Evolutionary conservation across 208 protist genomes (phyloP), one percentile per base, ranked within the genome.

Genomic region (Wallacemonas sp.): DNA sequence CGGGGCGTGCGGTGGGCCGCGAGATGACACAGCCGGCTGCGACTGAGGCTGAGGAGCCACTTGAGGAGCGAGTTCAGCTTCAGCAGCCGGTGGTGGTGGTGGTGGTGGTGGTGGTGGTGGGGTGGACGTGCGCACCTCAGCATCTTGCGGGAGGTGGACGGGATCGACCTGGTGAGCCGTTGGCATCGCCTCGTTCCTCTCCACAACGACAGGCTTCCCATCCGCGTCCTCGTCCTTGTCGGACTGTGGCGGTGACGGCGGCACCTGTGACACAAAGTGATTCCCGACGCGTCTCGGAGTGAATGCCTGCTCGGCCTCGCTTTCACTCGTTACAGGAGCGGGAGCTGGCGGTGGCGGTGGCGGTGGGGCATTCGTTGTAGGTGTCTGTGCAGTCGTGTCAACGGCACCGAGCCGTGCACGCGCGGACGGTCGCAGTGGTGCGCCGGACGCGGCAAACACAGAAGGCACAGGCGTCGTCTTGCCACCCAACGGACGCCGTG

Each of bases 261-360:
- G 34, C n/a, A 58, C 52, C 9, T 16, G 8, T 3, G 30, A 43
- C 5, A 58, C 19, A 39, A 58, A 58, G 29, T 58, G 52, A 24
- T 58, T 58, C 14, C 52, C 52, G 16, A 58, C 52, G 52, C 52
- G 52, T 30, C 29, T 58, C 5, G 30, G 12, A 39, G 34, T 58
- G 16, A 58, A n/a, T 16, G n/a, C 3, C 30, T 58, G 9, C 52
- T 58, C 52, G 30, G 47, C 52, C 11, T 39, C n/a, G 2, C 4
- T 11, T 11, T 17, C 16, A 5, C 6, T 17, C 9, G 34, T 26
- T 12, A 17, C 8, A 26, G 47, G 24, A 14, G 47, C 9, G 23
- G 24, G 47, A 26, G 23, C 47, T 32, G 47, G 30, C 21, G 52
- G 52, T 23, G 19, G 52, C 19, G 26, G 52, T 9, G 52, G 52